Conservation (phyloP, 139 green algal species). For the Tetradesmus obliquus region DNA sequence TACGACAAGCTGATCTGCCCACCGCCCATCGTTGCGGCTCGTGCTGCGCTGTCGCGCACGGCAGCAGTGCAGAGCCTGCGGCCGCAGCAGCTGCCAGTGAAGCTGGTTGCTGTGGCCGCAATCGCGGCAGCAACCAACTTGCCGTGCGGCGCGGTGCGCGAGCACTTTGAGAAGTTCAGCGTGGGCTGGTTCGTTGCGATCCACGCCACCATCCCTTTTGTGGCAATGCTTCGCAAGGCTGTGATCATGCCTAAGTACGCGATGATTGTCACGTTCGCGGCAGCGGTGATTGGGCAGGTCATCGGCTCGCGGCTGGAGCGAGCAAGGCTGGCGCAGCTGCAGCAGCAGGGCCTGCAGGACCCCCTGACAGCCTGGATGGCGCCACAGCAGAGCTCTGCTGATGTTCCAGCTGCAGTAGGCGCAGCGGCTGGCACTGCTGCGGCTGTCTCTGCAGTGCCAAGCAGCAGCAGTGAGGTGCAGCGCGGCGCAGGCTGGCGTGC, state of each 20-base stretch:
- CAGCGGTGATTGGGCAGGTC: slow-evolving; percentile 77
- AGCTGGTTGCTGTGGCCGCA: slow-evolving; percentile 62
- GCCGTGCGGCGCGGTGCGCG: slow-evolving; percentile 77
- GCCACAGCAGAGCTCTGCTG: background rate
- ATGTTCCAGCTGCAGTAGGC: background rate
- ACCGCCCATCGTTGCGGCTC: slow-evolving; percentile 69
- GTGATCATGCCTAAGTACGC: slow-evolving; percentile 87
- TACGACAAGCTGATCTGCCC: slow-evolving; percentile 73
- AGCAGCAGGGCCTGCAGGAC: slow-evolving; percentile 1
- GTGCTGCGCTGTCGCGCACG: slow-evolving; percentile 72
- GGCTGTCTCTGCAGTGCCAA: background rate
- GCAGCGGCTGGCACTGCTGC: too few relatives aligned
- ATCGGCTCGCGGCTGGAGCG: slow-evolving; percentile 71
- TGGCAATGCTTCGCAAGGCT: slow-evolving; percentile 91
- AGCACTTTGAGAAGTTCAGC: slow-evolving; percentile 88
- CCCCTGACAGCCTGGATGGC: background rate
- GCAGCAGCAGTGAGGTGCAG: background rate
- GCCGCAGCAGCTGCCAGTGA: slow-evolving; percentile 63
- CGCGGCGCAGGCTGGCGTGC: background rate
- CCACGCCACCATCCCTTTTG: slow-evolving; percentile 90
- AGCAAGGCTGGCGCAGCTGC: slow-evolving; percentile 49
- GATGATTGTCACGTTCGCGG: slow-evolving; percentile 80
- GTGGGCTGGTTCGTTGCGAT: slow-evolving; percentile 89
- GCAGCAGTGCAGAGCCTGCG: slow-evolving; percentile 75
- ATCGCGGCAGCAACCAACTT: slow-evolving; percentile 72